Conservation (phyloP, 805 yeast species). For the Wickerhamomyces alni region DNA sequence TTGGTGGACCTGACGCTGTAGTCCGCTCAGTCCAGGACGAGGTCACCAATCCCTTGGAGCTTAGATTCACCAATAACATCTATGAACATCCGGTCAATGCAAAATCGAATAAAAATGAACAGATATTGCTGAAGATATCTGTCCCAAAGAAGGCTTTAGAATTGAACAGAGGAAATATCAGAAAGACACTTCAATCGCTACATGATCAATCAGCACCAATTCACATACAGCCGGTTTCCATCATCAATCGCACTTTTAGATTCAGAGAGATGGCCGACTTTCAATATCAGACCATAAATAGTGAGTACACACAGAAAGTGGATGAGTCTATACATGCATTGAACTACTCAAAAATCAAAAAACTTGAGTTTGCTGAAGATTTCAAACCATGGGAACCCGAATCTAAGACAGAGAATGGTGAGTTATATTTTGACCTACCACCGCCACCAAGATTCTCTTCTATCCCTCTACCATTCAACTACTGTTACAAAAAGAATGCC, state of each 20-base stretch:
- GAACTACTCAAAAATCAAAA: conserved; percentile 34
- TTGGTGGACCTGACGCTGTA: conserved; percentile 51
- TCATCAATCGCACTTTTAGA: conserved; percentile 61
- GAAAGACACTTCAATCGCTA: conserved; percentile 32
- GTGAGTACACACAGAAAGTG: conserved; percentile 39
- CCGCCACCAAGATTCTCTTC: conserved; percentile 86
- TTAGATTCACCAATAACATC: conserved; percentile 29
- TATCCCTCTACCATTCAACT: conserved; percentile 69
- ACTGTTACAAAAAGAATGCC: conserved; percentile 73
- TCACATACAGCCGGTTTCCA: conserved; percentile 54
- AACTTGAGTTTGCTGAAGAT: conserved; percentile 31
- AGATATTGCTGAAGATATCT: conserved; percentile 50
- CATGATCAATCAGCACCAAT: conserved; percentile 29
- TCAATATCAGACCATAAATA: conserved; percentile 61
- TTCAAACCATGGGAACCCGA: conserved; percentile 28
- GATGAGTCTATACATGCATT: conserved; percentile 36
- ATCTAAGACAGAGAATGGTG: conserved; percentile 2
- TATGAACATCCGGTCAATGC: conserved; percentile 63
- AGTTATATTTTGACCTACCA: conserved; percentile 47
- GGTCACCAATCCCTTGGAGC: conserved; percentile 29
- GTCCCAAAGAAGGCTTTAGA: conserved; percentile 51
- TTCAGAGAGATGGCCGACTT: conserved; percentile 88
- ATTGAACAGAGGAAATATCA: conserved; percentile 34
- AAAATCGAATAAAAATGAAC: conserved; percentile 44
- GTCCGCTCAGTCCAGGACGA: conserved; percentile 27